Conservation (phyloP, 2,329 filamentous ascomycete genomes). For the Magnaporthiopsis poae region DNA sequence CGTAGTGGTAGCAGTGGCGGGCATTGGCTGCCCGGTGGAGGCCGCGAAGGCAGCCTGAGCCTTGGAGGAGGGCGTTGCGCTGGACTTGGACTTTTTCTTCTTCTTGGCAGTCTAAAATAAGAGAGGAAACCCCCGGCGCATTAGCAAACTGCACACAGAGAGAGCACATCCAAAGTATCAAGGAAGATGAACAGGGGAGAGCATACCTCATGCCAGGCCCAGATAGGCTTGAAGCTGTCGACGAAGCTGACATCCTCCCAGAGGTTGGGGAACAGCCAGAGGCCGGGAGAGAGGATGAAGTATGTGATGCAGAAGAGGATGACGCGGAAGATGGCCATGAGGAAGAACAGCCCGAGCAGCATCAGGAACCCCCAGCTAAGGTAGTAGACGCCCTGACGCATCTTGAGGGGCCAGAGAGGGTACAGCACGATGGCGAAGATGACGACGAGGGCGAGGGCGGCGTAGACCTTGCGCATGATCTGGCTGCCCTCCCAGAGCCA, state of each 20-base stretch:
- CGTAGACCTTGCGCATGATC: conserved; percentile 87
- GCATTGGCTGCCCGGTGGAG: conserved; percentile 41
- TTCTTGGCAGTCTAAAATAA: conserved; percentile 32
- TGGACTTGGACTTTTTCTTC: conserved; percentile 41
- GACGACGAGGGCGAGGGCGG: conserved; percentile 65
- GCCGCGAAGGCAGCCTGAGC: conserved; percentile 38
- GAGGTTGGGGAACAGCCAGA: conserved; percentile 97
- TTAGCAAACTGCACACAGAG: not conserved
- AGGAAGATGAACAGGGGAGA: not conserved
- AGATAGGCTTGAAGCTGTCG: conserved; percentile 89
- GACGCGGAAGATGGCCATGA: conserved; percentile 92
- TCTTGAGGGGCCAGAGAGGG: conserved; percentile 84
- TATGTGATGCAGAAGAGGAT: conserved; percentile 91
- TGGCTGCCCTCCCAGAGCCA: conserved; percentile 95
- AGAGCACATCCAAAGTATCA: not conserved
- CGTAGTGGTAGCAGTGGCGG: conserved; percentile 46
- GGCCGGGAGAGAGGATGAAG: conserved; percentile 70
- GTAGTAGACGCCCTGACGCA: conserved; percentile 94
- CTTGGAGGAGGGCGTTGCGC: conserved; percentile 22
- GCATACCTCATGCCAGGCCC: conserved; percentile 94
- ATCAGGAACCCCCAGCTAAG: conserved; percentile 87
- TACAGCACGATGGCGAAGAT: conserved; percentile 90
- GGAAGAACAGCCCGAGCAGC: conserved; percentile 85
- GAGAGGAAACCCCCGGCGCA: conserved; percentile 2
- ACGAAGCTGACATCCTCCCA: conserved; percentile 99